A percentile compares a stretch with the other conserved stretches of the same genome.
Conservation (phyloP, 305 asterid species). For the Petunia hybrid region DNA sequence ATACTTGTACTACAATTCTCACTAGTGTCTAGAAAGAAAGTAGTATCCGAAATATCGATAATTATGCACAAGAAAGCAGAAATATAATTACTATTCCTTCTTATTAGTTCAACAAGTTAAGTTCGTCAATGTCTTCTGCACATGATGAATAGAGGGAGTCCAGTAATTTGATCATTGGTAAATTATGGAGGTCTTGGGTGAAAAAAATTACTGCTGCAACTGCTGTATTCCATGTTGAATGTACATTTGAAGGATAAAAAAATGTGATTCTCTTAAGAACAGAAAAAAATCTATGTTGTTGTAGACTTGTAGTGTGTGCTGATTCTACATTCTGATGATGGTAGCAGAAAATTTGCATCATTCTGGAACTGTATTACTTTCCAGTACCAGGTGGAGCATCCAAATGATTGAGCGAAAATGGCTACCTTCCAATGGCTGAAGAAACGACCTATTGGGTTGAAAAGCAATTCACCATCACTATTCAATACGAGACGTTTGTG, state of each 20-base stretch:
- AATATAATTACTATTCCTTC: too few relatives aligned
- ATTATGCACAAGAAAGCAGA: too few relatives aligned
- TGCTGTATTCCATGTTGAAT: too few relatives aligned
- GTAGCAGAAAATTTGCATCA: conserved; percentile 3
- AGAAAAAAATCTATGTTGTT: conserved; percentile 4
- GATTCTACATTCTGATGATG: not conserved
- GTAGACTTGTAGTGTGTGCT: not conserved
- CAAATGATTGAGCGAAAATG: not conserved
- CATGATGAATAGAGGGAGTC: too few relatives aligned
- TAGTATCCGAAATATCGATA: too few relatives aligned
- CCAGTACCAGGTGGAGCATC: not conserved
- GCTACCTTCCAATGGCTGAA: not conserved
- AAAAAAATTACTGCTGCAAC: too few relatives aligned
- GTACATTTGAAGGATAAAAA: conserved; percentile 18
- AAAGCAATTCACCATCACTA: not conserved
- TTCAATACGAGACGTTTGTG: not conserved
- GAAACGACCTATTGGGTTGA: conserved; percentile 9
- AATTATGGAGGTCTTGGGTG: too few relatives aligned
- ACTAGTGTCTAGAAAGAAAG: too few relatives aligned
- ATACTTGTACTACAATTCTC: too few relatives aligned
- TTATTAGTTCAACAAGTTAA: too few relatives aligned
- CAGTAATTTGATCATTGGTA: too few relatives aligned
- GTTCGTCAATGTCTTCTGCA: too few relatives aligned
- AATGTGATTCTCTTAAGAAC: conserved; percentile 8
- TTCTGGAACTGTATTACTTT: conserved; percentile 2